Base-by-base conservation (phyloP, 2,329 filamentous ascomycete genomes). In the Epichloe amarillans region DNA sequence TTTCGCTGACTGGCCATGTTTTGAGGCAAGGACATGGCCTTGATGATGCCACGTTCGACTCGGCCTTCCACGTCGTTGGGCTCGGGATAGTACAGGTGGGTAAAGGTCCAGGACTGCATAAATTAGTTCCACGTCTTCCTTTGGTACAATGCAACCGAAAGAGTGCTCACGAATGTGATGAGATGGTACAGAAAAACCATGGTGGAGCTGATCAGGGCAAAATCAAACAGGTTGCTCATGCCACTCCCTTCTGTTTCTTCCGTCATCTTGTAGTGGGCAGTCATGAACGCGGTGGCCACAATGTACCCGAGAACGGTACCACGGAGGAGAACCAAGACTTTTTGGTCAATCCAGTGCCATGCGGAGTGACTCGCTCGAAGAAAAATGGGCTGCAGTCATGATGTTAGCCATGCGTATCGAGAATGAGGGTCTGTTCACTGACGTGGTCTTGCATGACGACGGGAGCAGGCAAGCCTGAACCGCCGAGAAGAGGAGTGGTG, bases 341-440 rank as follows among this genome's bases (percentile, higher is more conserved):
- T 69, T 53, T 77, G 74, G 26, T 67, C 68, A 46, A 77, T 69
- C 49, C 58, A 66, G 6, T 63, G 57, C 72, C 74, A 77, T 19
- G 74, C 70, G 1, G 75, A 77, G 54, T 77, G 75, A 40, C 70
- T 72, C 45, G 69, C 72, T 57, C 73, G 71, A 14, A 76, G 66
- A 51, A 74, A 76, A 14, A 75, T 71, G 30, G 74, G 71, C 74
- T 77, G 44, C 36, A 44, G n/a, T 10, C 14, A 6, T 26, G 14
- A 33, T 14, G 23, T 52, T 37, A 52, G 47, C n/a, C n/a, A 10
- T 17, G 4, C 7, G 14, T n/a, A 40, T 12, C 30, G n/a, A 4
- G 14, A 35, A 6, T 2, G 5, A 44, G n/a, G 2, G 26, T 30
- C 4, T 23, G 41, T 19, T 19, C 19, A 53, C 52, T 58, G 46